Percentiles rank a stretch among this genome's conserved stretches.
These are phyloP conservation scores for Ascochyta clinopodiicola DNA, from an alignment of 2,329 filamentous ascomycete genomes.

Conservation along the genomic window DNA sequence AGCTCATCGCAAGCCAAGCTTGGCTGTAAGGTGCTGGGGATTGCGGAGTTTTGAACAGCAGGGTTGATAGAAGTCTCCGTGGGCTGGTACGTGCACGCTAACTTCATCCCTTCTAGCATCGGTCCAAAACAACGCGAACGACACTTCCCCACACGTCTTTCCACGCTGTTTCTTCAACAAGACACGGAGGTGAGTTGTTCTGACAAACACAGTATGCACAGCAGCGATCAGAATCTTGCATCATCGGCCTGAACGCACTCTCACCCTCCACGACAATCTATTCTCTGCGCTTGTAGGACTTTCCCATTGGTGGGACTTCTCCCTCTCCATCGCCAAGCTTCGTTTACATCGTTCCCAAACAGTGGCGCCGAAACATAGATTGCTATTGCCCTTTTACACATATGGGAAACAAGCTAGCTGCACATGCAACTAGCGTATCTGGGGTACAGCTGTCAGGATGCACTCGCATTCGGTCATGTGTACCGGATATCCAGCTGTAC, in stretches of 20 bases:
- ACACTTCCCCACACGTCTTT: not conserved
- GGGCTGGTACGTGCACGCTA: not conserved
- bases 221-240: not conserved
- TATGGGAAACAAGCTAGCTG: conserved; percentile 9
- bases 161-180: not conserved
- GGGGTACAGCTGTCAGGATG: conserved; percentile 13
- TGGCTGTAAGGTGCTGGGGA: not conserved
- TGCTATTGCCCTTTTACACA: conserved; percentile 15
- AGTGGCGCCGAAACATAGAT: conserved; percentile 24
- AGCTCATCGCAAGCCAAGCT: conserved; percentile 2
- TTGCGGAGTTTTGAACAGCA: not conserved
- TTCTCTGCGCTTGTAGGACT: conserved; percentile 7
- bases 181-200: not conserved
- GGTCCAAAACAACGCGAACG: not conserved
- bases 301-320: conserved; percentile 35
- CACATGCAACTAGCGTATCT: conserved; percentile 12
- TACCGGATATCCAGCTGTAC: conserved; percentile 10
- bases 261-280: conserved; percentile 5
- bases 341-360: conserved; percentile 21
- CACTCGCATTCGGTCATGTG: conserved; percentile 9
- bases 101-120: conserved; percentile 1
- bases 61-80: not conserved
- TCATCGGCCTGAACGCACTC: not conserved
- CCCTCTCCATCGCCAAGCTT: conserved; percentile 23
- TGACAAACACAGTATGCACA: not conserved